Percentiles rank a stretch among this genome's conserved stretches.
phyloP scores from a whole-genome alignment of 805 yeast species.

The Yarrowia phangngaensis region DNA sequence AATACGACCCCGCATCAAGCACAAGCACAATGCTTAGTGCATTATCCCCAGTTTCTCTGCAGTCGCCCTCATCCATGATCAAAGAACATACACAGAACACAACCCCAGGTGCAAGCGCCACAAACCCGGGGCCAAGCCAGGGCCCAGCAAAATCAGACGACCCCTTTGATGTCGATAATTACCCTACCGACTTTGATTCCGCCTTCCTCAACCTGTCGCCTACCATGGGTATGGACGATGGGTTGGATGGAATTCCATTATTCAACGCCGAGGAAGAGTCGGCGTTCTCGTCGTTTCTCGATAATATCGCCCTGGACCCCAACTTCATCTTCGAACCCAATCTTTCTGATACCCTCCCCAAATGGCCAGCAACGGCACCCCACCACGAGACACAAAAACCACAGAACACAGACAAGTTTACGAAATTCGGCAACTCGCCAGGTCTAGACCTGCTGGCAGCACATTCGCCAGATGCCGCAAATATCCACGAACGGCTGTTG shows the following conservation, averaged over 20 bases:
- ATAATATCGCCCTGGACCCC: slow-evolving; percentile 36
- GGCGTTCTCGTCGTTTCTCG: slow-evolving; percentile 38
- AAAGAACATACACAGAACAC: not conserved
- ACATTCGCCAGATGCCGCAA: slow-evolving; percentile 15
- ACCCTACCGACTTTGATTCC: slow-evolving; percentile 32
- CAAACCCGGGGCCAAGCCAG: not conserved
- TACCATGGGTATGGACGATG: slow-evolving; percentile 16
- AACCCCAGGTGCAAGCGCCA: not conserved
- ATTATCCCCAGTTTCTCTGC: slow-evolving; percentile 25
- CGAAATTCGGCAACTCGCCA: slow-evolving; percentile 25
- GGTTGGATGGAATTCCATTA: slow-evolving; percentile 27
- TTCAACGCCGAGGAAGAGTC: slow-evolving; percentile 36
- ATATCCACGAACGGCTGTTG: slow-evolving; percentile 21
- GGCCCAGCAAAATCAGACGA: slow-evolving; percentile 14
- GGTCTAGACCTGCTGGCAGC: slow-evolving; percentile 20
- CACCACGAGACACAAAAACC: not conserved
- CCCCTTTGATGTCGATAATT: slow-evolving; percentile 24
- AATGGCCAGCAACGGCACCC: slow-evolving; percentile 27
- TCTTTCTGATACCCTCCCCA: slow-evolving; percentile 32
- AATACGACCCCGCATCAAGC: slow-evolving; percentile 2
- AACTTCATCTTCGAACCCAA: slow-evolving; percentile 38
- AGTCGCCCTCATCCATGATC: slow-evolving; percentile 23
- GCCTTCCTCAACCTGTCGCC: slow-evolving; percentile 31
- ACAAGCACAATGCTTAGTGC: slow-evolving; percentile 20
- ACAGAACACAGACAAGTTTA: slow-evolving; percentile 5